Conservation (phyloP, 2,329 filamentous ascomycete genomes). For the Hymenoscyphus fraxineus region DNA sequence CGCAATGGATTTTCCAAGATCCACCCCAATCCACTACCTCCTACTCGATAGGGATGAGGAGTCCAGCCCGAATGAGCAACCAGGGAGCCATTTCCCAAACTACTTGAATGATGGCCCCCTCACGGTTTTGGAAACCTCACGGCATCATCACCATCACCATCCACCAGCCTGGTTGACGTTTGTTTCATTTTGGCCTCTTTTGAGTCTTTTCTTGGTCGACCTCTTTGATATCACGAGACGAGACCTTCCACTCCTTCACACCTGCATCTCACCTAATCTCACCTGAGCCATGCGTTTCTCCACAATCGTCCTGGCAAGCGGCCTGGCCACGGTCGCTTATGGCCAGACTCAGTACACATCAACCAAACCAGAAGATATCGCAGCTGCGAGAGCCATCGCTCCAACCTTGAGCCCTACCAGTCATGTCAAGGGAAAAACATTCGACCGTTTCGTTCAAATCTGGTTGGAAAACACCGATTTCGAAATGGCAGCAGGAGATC, state of each 20-base stretch:
- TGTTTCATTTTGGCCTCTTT: background rate
- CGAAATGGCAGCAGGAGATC: slow-evolving; percentile 29
- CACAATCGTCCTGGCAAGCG: slow-evolving; percentile 3
- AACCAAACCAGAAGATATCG: slow-evolving; percentile 6
- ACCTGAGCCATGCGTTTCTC: slow-evolving; percentile 9
- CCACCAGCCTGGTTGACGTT: background rate
- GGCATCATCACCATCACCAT: background rate
- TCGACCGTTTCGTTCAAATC: slow-evolving; percentile 57
- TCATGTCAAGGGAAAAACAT: slow-evolving; percentile 49
- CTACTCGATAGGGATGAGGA: background rate
- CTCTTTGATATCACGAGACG: no score
- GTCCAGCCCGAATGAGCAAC: background rate
- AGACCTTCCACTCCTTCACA: background rate
- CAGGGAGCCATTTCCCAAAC: background rate
- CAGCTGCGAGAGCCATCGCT: slow-evolving; percentile 42
- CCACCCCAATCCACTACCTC: background rate
- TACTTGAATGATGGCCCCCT: background rate
- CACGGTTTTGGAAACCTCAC: background rate
- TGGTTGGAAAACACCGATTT: slow-evolving; percentile 55
- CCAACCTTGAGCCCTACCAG: slow-evolving; percentile 43
- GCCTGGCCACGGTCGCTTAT: background rate
- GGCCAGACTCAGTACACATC: slow-evolving; percentile 13
- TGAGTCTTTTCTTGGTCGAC: background rate
- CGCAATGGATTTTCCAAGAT: no score
- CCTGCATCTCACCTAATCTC: background rate